These are phyloP conservation scores for Fusarium sp. DNA, from an alignment of 2,329 filamentous ascomycete genomes.

Conservation along the genomic window DNA sequence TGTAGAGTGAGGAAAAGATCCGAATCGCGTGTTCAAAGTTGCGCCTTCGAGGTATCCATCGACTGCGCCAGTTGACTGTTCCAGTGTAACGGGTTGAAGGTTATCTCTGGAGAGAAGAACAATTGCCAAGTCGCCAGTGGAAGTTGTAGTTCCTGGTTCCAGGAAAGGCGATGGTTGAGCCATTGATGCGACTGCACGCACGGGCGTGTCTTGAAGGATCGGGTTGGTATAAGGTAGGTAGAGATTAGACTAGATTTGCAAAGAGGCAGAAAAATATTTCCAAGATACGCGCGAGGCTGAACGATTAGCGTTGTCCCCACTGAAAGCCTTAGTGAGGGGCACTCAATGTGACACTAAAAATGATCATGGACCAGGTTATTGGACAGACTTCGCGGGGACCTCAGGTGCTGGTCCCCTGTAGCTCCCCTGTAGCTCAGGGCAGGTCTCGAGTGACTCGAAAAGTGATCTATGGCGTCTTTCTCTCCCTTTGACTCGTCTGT, in stretches of 20 bases:
- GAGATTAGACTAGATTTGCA: slow-evolving; percentile 6
- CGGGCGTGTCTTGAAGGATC: neutral
- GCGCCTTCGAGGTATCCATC: slow-evolving; percentile 81
- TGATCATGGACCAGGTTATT: slow-evolving; percentile 30
- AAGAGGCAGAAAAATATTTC: slow-evolving; percentile 40
- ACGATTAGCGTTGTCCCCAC: slow-evolving; percentile 28
- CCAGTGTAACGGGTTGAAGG: slow-evolving; percentile 79
- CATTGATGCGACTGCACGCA: slow-evolving; percentile 48
- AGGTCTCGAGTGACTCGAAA: slow-evolving; percentile 24
- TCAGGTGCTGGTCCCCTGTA: slow-evolving; percentile 3
- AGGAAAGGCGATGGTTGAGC: slow-evolving; percentile 79
- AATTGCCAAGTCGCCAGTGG: slow-evolving; percentile 78
- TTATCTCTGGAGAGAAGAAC: slow-evolving; percentile 90
- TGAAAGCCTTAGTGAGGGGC: slow-evolving; percentile 39
- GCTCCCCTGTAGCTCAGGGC: slow-evolving; percentile 26
- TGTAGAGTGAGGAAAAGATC: slow-evolving; percentile 86
- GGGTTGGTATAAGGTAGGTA: neutral
- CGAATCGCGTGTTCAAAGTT: slow-evolving; percentile 92
- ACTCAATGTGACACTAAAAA: slow-evolving; percentile 17
- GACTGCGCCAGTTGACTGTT: slow-evolving; percentile 69
- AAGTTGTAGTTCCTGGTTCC: slow-evolving; percentile 72
- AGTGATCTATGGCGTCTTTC: slow-evolving; percentile 36
- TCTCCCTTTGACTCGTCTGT: slow-evolving; percentile 39
- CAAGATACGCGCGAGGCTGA: slow-evolving; percentile 34
- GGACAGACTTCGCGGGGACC: slow-evolving; percentile 14